Evolutionary conservation across 179 eudicot genomes (phyloP).

Genomic region (Carnegiea gigantea): DNA sequence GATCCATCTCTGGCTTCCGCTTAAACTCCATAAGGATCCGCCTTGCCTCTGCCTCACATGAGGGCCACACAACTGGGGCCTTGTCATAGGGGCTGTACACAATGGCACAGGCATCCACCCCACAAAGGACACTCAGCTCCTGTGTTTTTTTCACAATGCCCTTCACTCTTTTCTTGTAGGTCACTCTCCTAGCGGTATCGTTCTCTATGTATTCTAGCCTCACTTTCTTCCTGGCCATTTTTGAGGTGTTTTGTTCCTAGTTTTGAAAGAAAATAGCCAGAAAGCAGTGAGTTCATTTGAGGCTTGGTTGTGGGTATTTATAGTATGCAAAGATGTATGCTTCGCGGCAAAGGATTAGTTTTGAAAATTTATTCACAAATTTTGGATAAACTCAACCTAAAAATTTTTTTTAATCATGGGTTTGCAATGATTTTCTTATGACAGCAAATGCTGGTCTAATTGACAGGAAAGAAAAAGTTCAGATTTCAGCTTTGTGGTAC

Average conservation of each 20-base stretch:
- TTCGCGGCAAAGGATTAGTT: not conserved
- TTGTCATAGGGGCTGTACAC: constrained; percentile 11
- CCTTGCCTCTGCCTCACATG: not conserved
- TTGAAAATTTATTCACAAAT: not conserved
- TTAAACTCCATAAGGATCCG: constrained; percentile 2
- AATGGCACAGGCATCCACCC: not conserved
- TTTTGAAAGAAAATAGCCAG: not conserved
- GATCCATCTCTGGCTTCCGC: constrained; percentile 11
- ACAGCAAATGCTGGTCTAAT: not conserved
- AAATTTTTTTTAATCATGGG: not conserved
- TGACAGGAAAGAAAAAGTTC: not conserved
- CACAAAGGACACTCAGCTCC: constrained; percentile 13
- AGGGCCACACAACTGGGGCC: constrained; percentile 10
- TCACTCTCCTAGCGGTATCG: constrained; percentile 13
- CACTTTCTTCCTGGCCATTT: constrained; percentile 19
- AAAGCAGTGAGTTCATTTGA: not conserved
- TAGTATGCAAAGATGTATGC: not conserved
- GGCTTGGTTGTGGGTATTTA: not conserved
- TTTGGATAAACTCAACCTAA: not conserved
- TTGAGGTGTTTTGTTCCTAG: too few relatives aligned
- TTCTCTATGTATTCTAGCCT: constrained; percentile 10
- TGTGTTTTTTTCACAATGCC: constrained; percentile 15
- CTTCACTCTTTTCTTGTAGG: constrained; percentile 6
- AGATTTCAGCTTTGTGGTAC: not conserved
- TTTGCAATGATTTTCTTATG: not conserved